Percentiles rank a stretch among this genome's conserved stretches.
Evolutionary conservation across 805 yeast genomes (phyloP).

Genomic region (Candida sanyiensis): DNA sequence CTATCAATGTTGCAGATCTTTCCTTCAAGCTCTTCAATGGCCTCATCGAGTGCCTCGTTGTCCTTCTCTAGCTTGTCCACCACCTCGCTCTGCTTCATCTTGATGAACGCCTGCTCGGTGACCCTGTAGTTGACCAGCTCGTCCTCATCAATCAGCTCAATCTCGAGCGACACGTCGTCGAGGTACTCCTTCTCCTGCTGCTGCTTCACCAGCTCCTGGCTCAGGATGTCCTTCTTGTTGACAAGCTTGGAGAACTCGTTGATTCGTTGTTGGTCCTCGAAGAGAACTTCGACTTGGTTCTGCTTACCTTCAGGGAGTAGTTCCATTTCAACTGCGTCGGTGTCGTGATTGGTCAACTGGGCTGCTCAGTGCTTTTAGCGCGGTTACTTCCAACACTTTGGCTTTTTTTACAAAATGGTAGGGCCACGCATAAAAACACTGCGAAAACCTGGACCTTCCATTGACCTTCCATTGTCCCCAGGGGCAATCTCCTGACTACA

Average conservation of each 20-base stretch:
- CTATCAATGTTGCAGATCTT: conserved; percentile 48
- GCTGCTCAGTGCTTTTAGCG: no score
- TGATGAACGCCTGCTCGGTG: conserved; percentile 69
- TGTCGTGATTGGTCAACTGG: no score
- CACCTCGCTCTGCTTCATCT: conserved; percentile 59
- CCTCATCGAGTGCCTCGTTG: conserved; percentile 43
- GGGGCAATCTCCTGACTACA: no score
- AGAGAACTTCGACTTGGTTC: conserved; percentile 34
- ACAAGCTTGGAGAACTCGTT: conserved; percentile 84
- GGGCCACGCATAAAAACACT: no score
- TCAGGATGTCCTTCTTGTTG: conserved; percentile 56
- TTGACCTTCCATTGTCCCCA: no score
- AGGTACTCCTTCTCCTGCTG: conserved; percentile 77
- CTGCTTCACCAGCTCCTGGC: conserved; percentile 41
- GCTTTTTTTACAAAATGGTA: no score
- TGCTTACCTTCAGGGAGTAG: conserved; percentile 37
- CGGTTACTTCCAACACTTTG: no score
- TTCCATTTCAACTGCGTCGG: background rate
- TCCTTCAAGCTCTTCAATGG: conserved; percentile 41
- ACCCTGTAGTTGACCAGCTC: conserved; percentile 69
- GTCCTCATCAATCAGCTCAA: conserved; percentile 79
- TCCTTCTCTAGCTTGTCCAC: conserved; percentile 63
- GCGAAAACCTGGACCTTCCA: no score
- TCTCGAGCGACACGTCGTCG: conserved; percentile 79
- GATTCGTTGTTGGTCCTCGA: conserved; percentile 77